Evolutionary conservation across 805 yeast genomes (phyloP), one percentile per base, ranked within the genome.

Genomic region (Lachancea thermotolerans): DNA sequence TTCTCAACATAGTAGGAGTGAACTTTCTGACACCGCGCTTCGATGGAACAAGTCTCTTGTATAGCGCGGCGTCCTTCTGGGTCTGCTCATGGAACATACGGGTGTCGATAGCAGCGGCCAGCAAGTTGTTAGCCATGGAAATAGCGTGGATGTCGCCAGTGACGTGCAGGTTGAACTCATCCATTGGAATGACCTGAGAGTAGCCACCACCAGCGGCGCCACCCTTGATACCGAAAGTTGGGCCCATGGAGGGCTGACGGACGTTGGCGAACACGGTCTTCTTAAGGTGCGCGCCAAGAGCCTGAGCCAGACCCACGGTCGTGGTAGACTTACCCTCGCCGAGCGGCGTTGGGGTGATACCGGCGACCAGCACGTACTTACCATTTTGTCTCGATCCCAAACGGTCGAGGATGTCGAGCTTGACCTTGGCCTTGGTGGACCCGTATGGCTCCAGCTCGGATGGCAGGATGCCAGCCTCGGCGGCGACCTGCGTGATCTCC

Each of bases 171-270:
- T 84, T 84, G 71, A 84, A 84, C 61, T 84, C 93, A 65, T 84
- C 91, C 93, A 84, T 84, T 51, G 93, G 93, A 62, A 84, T 82
- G 29, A 84, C 93, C 66, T 84, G 91, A 27, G 93, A 81, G 61
- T 83, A 84, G 49, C 93, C 93, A 65, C 93, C 91, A 63, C 93
- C 93, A 7, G 93, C 93, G 54, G 93, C 93, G 68, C 93, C 93
- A 67, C 93, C 93, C 65, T 84, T 84, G 54, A 84, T 82, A 69
- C 93, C 93, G 58, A 84, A 84, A 15, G 93, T 84, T 52, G 93
- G 93, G 45, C 93, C 93, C 90, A 84, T 82, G 8, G 89, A 81
- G 21, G 93, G 93, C 64, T 84, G 93, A 72, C 93, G 78, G 42
- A 84, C 93, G 60, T 83, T 84, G 52, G 91, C 93, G 59, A 84